Evolutionary conservation across 1,284 basidiomycete species (phyloP), one percentile per base, ranked within the genome.

Genomic region (Cryptococcus maquisensis): DNA sequence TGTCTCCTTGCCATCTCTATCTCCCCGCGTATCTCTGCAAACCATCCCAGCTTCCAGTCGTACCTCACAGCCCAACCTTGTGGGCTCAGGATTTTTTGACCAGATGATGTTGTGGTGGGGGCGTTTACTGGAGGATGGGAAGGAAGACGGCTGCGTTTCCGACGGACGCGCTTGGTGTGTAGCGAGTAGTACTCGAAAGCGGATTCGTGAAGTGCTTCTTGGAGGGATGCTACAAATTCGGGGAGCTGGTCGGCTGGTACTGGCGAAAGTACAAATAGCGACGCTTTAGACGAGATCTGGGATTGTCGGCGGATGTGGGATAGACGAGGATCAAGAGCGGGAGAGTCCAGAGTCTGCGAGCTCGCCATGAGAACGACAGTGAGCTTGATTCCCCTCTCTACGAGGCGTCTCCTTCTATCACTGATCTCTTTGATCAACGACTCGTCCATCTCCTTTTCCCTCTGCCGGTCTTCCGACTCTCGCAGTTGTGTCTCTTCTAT

Each of bases 51-150:
- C 77, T 98, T 98, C 79, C 91, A 98, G 72, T 96, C 92, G 68
- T 95, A 94, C 20, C 95, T 80, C n/a, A 95, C 90, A 0, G 86
- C 88, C 93, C 95, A 98, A 0, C 95, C 94, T 72, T 92, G 87
- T 0, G 87, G 81, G 16, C 86, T 79, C 6, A 98, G 75, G 15
- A 1, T 86, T 84, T 23, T 86, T 54, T 37, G 63, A 37, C 53
- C 32, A 49, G 55, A 44, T 54, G 56, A 44, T 20, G 80, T 73
- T 49, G 79, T 37, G 5, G 32, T 23, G 70, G 54, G 82, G 59
- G 38, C 66, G 82, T 82, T 1, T 80, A 71, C 12, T 79, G 9
- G 76, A 55, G 32, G 78, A 67, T 65, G 86, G 83, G 1, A 84
- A 80, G 71, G 67, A 13, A 71, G 84, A 21, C 88, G 79, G 56